Evolutionary conservation across 805 yeast species (phyloP).

Genomic region (Zygosaccharomyces gambellarensis): DNA sequence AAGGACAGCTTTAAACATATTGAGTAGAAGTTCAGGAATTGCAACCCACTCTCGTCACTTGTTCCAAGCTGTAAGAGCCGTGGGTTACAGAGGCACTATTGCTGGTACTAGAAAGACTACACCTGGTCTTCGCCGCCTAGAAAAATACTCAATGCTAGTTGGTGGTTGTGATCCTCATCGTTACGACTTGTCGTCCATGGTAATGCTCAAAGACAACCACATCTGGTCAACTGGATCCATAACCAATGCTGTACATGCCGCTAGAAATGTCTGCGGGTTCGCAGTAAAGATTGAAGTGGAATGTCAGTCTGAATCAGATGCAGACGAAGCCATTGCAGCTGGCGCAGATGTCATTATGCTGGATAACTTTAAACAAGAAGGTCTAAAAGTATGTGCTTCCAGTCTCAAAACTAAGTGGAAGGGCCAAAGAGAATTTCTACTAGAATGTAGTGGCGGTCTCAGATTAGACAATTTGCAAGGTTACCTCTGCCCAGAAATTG

Average conservation of each 20-base stretch:
- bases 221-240: constrained; percentile 91
- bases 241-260: constrained; percentile 71
- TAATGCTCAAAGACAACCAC: constrained; percentile 94
- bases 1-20: constrained; percentile 74
- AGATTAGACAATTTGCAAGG: constrained; percentile 58
- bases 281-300: constrained; percentile 90
- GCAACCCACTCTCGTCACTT: constrained; percentile 69
- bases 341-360: constrained; percentile 96
- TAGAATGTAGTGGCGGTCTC: constrained; percentile 92
- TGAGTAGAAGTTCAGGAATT: constrained; percentile 81
- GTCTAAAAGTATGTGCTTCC: constrained; percentile 58
- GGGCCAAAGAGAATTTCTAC: constrained; percentile 47
- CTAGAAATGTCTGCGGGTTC: constrained; percentile 81
- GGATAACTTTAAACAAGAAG: constrained; percentile 75
- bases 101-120: constrained; percentile 98
- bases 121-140: constrained; percentile 84
- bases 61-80: constrained; percentile 53
- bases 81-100: constrained; percentile 74
- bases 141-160: constrained; percentile 89
- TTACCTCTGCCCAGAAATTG: constrained; percentile 74
- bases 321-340: constrained; percentile 86
- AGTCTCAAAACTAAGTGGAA: constrained; percentile 55
- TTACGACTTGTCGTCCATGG: constrained; percentile 88
- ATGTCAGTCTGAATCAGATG: constrained; percentile 78
- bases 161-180: constrained; percentile 95